These are phyloP conservation scores for Trametes sanguinea DNA, from an alignment of 768 basidiomycete species.

Conservation along the genomic window DNA sequence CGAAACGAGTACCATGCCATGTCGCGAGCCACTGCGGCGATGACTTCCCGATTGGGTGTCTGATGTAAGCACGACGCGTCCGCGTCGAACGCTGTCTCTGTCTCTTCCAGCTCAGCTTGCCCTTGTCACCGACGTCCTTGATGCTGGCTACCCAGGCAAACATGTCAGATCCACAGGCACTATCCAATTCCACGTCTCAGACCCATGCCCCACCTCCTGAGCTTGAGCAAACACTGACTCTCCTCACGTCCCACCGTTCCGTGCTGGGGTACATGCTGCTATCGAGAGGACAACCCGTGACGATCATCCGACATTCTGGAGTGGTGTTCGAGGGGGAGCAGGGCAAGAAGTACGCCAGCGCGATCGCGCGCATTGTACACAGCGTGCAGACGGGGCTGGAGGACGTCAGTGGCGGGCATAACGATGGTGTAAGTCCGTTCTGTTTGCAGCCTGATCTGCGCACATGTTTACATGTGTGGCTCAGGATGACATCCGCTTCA, in stretches of 20 bases:
- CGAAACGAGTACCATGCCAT: no score
- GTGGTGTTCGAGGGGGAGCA: conserved; percentile 87
- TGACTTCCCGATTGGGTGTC: neutral
- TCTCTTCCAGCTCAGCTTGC: neutral
- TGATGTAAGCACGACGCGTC: neutral
- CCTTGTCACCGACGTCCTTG: neutral
- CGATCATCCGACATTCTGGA: conserved; percentile 83
- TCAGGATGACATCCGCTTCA: conserved; percentile 84
- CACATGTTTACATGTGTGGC: neutral
- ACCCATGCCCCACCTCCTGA: conserved; percentile 47
- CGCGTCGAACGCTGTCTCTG: neutral
- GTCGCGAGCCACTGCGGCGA: no score
- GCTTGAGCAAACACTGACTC: conserved; percentile 75
- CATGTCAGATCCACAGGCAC: conserved; percentile 11
- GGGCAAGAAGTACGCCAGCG: conserved; percentile 72
- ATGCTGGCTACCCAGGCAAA: conserved; percentile 21
- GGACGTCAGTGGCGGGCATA: conserved; percentile 67
- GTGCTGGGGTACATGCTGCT: conserved; percentile 88
- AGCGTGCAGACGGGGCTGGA: conserved; percentile 77
- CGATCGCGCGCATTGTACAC: conserved; percentile 74
- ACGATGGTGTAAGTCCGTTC: conserved; percentile 51
- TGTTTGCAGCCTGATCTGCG: conserved; percentile 4
- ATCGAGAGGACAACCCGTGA: conserved; percentile 67
- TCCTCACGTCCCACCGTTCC: conserved; percentile 78
- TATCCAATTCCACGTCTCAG: conserved; percentile 7